Base-by-base conservation (phyloP, 768 basidiomycete genomes). In the Kwoniella sp. region DNA sequence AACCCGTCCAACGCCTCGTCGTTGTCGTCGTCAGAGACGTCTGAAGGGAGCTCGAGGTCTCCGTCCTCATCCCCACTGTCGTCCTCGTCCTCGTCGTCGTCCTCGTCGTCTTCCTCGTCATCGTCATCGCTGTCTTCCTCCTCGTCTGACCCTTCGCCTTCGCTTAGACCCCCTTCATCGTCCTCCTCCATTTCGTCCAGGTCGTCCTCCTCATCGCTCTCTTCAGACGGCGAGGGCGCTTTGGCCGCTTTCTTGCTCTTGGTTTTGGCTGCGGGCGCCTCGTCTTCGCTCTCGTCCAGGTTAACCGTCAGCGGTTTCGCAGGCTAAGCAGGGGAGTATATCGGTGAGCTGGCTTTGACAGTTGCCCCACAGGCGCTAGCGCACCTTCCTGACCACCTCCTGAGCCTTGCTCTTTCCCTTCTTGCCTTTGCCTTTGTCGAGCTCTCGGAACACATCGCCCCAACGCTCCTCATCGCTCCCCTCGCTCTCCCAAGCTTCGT, bases 1-100 rank as follows among this genome's bases (percentile, higher is more conserved):
- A 96, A 81, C 32, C 82, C 80, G 19, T 83, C 82, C 8, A 90
- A 78, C 0, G 84, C 74, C 2, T 50, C 51, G 14, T 51, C 65
- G 9, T 62, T 69, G 8, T 67, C 66, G 8, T 65, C 69, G 17
- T 70, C 69, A 12, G 62, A 69, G 7, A 65, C 46, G 26, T 61
- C 63, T 3, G 60, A 66, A 5, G 64, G 65, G 25, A 62, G 60
- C 22, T 68, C 71, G 9, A 62, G 61, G 8, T 64, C 59, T 5
- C 59, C 62, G 22, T 62, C 84, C 56, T 78, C 80, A 1, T 79
- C 77, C 17, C 78, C 79, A 14, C 73, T 70, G 17, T 78, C 78
- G 1, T 78, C 79, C 9, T 57, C 53, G 12, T 50, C 50, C 17
- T 50, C 53, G 17, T 53, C 56, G 20, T 62, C 55, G 8, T 59